A percentile compares a stretch with the other conserved stretches of the same genome.
Evolutionary conservation across 345 rosid species (phyloP).

Genomic region (Cardamine occulta): DNA sequence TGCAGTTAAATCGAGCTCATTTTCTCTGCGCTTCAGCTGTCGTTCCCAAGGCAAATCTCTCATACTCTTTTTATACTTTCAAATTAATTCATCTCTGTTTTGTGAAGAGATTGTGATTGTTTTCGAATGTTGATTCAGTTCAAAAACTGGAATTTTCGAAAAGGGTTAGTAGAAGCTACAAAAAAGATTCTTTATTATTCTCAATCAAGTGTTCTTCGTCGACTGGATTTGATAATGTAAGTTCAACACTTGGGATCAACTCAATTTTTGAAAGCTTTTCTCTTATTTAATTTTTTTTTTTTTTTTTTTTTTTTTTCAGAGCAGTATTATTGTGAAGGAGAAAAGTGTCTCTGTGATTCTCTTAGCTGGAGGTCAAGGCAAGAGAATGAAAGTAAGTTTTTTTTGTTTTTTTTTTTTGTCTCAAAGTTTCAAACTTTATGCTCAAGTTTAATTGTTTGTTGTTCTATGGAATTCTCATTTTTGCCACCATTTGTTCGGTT

Average conservation of each 20-base stretch:
- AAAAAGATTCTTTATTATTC: constrained; percentile 8
- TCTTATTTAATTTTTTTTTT: not conserved
- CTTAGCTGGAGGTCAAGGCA: constrained; percentile 93
- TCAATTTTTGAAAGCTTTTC: not conserved
- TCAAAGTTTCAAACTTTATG: constrained; percentile 29
- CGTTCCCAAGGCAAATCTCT: constrained; percentile 31
- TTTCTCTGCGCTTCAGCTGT: constrained; percentile 20
- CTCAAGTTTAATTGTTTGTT: not conserved
- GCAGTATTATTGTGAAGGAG: constrained; percentile 56
- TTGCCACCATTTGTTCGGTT: constrained; percentile 32
- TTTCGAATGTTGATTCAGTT: constrained; percentile 39
- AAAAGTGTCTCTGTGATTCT: constrained; percentile 83
- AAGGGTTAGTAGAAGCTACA: constrained; percentile 22
- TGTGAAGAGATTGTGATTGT: not conserved
- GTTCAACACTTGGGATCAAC: constrained; percentile 1
- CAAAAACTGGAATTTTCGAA: constrained; percentile 38
- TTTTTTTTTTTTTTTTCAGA: constrained; percentile 35
- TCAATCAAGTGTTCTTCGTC: constrained; percentile 53
- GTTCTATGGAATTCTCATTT: constrained; percentile 29
- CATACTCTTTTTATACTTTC: not conserved
- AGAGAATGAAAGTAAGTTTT: constrained; percentile 84
- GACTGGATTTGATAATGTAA: constrained; percentile 49
- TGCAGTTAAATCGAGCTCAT: constrained; percentile 14
- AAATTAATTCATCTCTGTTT: not conserved
- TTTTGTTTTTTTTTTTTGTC: not conserved